Evolutionary conservation across 78 protist genomes (phyloP).

Genomic region (Guillardia theta): DNA sequence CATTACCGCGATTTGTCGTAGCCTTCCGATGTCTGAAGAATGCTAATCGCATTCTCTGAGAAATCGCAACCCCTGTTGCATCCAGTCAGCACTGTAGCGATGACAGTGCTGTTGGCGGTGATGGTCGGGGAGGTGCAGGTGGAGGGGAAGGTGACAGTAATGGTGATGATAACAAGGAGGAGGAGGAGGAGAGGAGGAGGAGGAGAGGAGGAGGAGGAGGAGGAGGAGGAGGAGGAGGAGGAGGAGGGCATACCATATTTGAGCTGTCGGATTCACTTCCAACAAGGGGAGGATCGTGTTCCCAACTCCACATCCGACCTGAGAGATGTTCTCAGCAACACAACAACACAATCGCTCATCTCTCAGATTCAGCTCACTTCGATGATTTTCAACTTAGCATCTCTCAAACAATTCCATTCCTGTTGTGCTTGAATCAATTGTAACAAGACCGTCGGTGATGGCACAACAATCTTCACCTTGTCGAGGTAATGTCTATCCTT

Average conservation of each 20-base stretch:
- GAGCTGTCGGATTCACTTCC: not conserved
- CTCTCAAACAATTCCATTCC: no score
- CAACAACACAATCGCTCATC: no score
- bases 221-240: not conserved
- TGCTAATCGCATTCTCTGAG: not conserved
- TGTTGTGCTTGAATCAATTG: no score
- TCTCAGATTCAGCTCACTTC: no score
- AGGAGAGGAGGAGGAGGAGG: not conserved
- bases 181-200: not conserved
- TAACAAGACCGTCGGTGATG: no score
- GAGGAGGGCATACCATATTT: not conserved
- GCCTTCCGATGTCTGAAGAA: not conserved
- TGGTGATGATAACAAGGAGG: not conserved
- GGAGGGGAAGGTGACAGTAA: not conserved
- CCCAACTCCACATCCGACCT: not conserved
- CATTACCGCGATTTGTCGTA: not conserved
- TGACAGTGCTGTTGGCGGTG: not conserved
- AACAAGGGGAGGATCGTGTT: not conserved
- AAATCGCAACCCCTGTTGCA: not conserved
- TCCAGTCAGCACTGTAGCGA: not conserved
- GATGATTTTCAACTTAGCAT: no score
- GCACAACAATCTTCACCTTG: no score
- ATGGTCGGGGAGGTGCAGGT: not conserved
- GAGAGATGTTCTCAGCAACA: no score
- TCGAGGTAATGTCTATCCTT: conserved; percentile 1